Conservation (phyloP, 805 yeast genomes). For the Yarrowia sp. region DNA sequence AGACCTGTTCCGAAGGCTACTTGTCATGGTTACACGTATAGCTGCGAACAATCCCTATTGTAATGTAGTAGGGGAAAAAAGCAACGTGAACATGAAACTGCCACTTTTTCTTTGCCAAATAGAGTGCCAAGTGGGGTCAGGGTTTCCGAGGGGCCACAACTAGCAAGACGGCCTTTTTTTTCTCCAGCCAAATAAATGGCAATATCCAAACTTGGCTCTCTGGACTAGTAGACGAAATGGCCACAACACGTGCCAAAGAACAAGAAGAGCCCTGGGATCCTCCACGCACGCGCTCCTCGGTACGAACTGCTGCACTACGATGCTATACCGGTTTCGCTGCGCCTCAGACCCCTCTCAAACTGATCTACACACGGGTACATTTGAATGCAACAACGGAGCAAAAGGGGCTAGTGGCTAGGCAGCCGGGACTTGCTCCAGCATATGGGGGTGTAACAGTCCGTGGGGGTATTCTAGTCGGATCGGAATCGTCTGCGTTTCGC, state of each 20-base stretch:
- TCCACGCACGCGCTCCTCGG: background rate
- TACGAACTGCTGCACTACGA: background rate
- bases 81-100: constrained; percentile 10
- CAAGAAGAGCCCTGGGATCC: too few species aligned
- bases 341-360: constrained; percentile 2
- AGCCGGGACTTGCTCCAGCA: too few species aligned
- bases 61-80: constrained; percentile 1
- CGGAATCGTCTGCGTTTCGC: background rate
- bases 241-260: too few species aligned
- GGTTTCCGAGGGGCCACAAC: too few species aligned
- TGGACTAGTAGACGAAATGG: too few species aligned
- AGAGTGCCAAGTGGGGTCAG: constrained; percentile 15
- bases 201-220: too few species aligned
- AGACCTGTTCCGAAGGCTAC: constrained; percentile 6
- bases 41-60: background rate
- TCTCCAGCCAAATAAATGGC: too few species aligned
- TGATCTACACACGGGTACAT: constrained; percentile 10
- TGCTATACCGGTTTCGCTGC: background rate
- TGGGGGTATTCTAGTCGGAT: background rate
- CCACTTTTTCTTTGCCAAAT: background rate
- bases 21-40: background rate
- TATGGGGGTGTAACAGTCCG: too few species aligned
- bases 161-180: too few species aligned
- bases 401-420: background rate
- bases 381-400: background rate